Base-by-base conservation (phyloP, 2,329 filamentous ascomycete species). In the Microcera coccophila region DNA sequence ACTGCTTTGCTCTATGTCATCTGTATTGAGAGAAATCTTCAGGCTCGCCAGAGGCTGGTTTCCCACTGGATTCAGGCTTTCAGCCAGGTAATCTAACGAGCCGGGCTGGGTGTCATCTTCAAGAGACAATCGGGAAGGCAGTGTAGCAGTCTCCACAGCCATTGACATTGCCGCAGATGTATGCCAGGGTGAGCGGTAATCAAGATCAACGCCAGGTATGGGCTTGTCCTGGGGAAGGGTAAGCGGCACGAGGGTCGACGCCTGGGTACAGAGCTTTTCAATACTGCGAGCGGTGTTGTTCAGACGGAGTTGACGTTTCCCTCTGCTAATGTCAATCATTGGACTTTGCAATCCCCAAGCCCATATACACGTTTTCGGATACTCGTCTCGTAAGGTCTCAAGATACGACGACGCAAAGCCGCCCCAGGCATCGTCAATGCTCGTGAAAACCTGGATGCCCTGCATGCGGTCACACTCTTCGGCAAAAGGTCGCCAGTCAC, bases 391-490 rank as follows among this genome's bases (percentile, higher is more conserved):
- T 44, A 98, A 67, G 21, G 82, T 76, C 62, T 97, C 84, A 19
- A 89, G 64, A 60, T 90, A 91, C 45, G 76, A 75, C 3, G 82
- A 71, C 5, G 83, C 77, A 61, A 91, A 91, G 1, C 87, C 86
- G 48, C 82, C 85, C 87, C 87, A 93, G 11, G 84, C 85, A 65
- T 90, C 86, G 59, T 91, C 87, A 5, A 82, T 68, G 4, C 79
- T 78, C 3, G 83, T 74, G 47, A 90, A 78, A 10, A 90, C 62
- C 62, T 97, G 91, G 15, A 98, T 73, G 0, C 85, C 91, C 65
- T 96, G 90, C 68, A 97, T 76, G 42, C 89, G 83, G 64, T 98
- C 93, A 52, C 90, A 93, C 66, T 97, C 93, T 68, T 98, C 93
- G 3, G 84, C 80, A 61, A 96, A 96, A 0, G 83, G 83, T 28